Evolutionary conservation across 202 grass and related monocot species (phyloP).

Genomic region (Alloteropsis angusta): DNA sequence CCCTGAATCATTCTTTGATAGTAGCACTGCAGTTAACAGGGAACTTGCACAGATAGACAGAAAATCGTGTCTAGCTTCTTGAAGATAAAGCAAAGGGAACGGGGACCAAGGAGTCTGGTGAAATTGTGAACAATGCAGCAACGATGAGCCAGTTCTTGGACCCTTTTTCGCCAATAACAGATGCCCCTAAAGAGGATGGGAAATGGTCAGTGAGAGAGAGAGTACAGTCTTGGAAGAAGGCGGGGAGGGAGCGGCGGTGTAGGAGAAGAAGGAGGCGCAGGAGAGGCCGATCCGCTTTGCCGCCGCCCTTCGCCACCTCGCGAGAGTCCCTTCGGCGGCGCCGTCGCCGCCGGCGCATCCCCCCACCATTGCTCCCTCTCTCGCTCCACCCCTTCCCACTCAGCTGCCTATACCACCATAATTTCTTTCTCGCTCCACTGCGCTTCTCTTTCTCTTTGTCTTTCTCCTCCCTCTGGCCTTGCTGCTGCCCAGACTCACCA

Average conservation of each 20-base stretch:
- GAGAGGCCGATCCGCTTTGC: conserved; percentile 61
- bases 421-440: not conserved
- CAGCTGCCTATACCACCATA: not conserved
- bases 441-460: conserved; percentile 4
- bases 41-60: not conserved
- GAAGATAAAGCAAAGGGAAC: not conserved
- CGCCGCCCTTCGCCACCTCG: conserved; percentile 51
- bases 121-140: not conserved
- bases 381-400: not conserved
- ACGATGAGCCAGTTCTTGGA: not conserved
- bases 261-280: conserved; percentile 53
- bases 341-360: conserved; percentile 20
- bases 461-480: not conserved
- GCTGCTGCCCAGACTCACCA: not conserved
- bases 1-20: not conserved
- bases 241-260: conserved; percentile 33
- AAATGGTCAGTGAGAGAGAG: not conserved
- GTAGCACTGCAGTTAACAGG: not conserved
- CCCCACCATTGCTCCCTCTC: conserved; percentile 32
- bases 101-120: not conserved
- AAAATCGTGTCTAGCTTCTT: not conserved
- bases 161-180: not conserved
- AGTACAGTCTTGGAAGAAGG: conserved; percentile 51
- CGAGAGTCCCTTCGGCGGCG: conserved; percentile 39
- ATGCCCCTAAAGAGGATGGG: not conserved